These are phyloP conservation scores for Tetraselmis chui DNA, from an alignment of 139 green algal genomes.

Conservation along the genomic window DNA sequence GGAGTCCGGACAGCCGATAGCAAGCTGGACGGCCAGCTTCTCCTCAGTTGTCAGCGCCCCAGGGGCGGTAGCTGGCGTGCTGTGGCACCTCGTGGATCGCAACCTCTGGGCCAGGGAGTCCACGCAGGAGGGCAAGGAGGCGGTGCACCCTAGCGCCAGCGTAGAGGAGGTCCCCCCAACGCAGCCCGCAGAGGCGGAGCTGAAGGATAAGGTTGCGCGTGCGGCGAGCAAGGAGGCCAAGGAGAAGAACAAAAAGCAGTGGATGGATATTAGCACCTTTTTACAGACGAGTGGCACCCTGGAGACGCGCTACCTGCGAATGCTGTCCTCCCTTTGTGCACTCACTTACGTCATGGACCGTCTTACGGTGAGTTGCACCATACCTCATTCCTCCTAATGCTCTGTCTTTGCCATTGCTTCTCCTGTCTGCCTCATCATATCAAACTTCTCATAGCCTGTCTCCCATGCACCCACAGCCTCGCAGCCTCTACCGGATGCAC, in stretches of 20 bases:
- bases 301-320: slow-evolving; percentile 45
- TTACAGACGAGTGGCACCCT: slow-evolving; percentile 38
- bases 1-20: no score
- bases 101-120: background rate
- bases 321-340: slow-evolving; percentile 26
- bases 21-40: background rate
- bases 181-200: background rate
- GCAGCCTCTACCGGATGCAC: slow-evolving; percentile 27
- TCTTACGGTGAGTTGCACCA: slow-evolving; percentile 17
- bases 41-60: background rate
- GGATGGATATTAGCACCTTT: slow-evolving; percentile 40
- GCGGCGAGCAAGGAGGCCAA: background rate
- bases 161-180: background rate
- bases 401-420: no score
- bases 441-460: background rate
- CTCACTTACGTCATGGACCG: slow-evolving; percentile 52
- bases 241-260: background rate
- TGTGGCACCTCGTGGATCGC: background rate
- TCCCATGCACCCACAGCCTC: slow-evolving; percentile 18
- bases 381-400: no score
- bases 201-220: background rate
- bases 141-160: background rate
- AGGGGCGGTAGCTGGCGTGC: background rate
- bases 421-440: background rate
- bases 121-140: background rate